These are phyloP conservation scores for Adansonia gregorii DNA, from an alignment of 441 rosid genomes.

Conservation along the genomic window DNA sequence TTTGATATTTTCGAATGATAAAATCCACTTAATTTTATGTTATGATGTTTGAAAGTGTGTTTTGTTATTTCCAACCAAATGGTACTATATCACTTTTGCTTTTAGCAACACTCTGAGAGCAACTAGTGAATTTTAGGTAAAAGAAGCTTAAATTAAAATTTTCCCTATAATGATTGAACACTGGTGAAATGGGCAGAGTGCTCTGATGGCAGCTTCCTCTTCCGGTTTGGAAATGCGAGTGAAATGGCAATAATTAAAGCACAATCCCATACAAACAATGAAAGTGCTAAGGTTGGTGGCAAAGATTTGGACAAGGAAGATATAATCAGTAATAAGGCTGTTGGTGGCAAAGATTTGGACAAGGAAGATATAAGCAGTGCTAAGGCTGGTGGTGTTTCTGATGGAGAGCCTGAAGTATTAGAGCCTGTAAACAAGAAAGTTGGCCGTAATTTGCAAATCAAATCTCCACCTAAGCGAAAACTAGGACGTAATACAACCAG, in stretches of 20 bases:
- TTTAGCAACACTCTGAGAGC: constrained; percentile 39
- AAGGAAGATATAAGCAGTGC: too few species aligned
- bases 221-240: constrained; percentile 56
- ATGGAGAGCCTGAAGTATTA: constrained; percentile 20
- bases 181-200: constrained; percentile 45
- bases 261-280: not conserved
- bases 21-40: not conserved
- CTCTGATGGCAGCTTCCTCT: constrained; percentile 65
- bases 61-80: constrained; percentile 25
- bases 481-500: not conserved
- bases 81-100: not conserved
- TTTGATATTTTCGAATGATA: not conserved
- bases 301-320: not conserved
- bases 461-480: constrained; percentile 19
- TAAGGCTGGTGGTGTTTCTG: constrained; percentile 3
- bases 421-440: constrained; percentile 34
- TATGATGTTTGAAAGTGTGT: constrained; percentile 7
- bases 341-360: constrained; percentile 1
- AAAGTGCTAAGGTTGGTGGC: not conserved
- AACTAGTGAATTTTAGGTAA: constrained; percentile 16
- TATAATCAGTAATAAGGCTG: too few species aligned
- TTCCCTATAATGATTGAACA: not conserved
- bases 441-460: constrained; percentile 15
- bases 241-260: constrained; percentile 35
- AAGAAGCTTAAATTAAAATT: constrained; percentile 35